These are phyloP conservation scores for Akanthomyces dipterigenus DNA, from an alignment of 2,329 filamentous ascomycete genomes.

Conservation along the genomic window DNA sequence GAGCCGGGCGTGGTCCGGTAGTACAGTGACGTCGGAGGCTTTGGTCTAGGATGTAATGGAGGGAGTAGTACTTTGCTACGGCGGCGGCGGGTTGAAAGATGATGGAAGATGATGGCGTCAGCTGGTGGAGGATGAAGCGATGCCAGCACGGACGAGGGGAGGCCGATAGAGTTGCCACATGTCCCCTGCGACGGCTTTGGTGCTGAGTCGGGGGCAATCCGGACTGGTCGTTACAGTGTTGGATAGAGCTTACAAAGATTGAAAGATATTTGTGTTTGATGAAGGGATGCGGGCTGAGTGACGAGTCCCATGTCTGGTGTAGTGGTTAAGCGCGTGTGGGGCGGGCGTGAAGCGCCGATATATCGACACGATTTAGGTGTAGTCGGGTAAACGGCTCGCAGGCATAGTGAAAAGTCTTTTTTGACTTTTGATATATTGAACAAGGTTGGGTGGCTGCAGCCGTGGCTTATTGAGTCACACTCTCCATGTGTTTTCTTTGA, in stretches of 20 bases:
- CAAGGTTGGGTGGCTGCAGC: too few species aligned
- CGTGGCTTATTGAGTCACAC: too few species aligned
- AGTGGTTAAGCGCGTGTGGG: too few species aligned
- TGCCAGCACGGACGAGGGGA: neutral
- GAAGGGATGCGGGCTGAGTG: too few species aligned
- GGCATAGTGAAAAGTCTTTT: too few species aligned
- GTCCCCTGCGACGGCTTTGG: neutral
- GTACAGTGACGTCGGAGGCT: slow-evolving; percentile 34
- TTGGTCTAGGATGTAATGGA: slow-evolving; percentile 22
- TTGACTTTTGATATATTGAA: too few species aligned
- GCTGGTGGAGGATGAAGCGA: neutral
- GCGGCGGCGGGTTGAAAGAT: slow-evolving; percentile 39
- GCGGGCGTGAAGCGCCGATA: too few species aligned
- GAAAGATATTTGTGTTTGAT: too few species aligned
- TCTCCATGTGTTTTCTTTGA: too few species aligned
- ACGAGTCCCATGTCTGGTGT: too few species aligned
- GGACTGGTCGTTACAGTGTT: neutral
- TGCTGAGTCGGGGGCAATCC: neutral
- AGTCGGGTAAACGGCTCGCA: too few species aligned
- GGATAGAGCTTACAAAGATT: neutral
- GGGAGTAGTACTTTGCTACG: slow-evolving; percentile 39
- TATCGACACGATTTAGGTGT: too few species aligned
- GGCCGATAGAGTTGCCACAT: neutral
- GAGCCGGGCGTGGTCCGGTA: slow-evolving; percentile 37
- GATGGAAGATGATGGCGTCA: slow-evolving; percentile 23